Evolutionary conservation across 2,329 filamentous ascomycete species (phyloP).

Genomic region (Neonectria hederae): DNA sequence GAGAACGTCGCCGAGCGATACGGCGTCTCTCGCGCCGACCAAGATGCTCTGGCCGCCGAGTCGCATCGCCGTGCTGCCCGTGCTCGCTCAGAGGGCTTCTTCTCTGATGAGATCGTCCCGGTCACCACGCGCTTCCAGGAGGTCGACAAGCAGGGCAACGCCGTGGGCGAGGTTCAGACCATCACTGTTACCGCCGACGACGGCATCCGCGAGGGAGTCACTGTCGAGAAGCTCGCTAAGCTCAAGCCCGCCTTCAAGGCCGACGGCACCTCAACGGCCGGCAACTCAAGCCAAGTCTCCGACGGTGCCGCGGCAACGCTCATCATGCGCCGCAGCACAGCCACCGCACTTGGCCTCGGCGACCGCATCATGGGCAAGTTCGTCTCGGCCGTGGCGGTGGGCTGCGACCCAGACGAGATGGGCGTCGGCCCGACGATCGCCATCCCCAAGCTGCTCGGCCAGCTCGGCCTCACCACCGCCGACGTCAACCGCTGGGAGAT

Average conservation of each 20-base stretch:
- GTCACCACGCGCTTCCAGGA: constrained; percentile 77
- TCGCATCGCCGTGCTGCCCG: constrained; percentile 78
- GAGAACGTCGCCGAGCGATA: constrained; percentile 89
- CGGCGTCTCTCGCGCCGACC: constrained; percentile 75
- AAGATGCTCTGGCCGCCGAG: constrained; percentile 82
- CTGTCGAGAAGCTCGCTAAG: constrained; percentile 74
- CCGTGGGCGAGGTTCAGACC: constrained; percentile 63
- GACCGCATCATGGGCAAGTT: constrained; percentile 82
- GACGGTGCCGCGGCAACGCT: constrained; percentile 88
- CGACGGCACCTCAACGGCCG: constrained; percentile 82
- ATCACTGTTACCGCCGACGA: constrained; percentile 82
- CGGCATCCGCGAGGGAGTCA: constrained; percentile 77
- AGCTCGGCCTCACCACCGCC: constrained; percentile 70
- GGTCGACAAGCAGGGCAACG: constrained; percentile 67
- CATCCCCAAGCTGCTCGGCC: constrained; percentile 81
- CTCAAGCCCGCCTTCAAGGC: constrained; percentile 87
- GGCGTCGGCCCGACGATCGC: constrained; percentile 87
- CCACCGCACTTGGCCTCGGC: constrained; percentile 75
- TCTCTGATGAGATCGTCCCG: constrained; percentile 82
- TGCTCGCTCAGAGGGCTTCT: constrained; percentile 75
- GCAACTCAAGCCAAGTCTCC: constrained; percentile 86
- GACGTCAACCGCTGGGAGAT: constrained; percentile 92
- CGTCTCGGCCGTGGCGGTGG: constrained; percentile 77
- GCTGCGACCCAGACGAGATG: constrained; percentile 92
- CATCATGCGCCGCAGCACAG: constrained; percentile 85